Evolutionary conservation across 352 stramenopile genomes (phyloP), one percentile per base, ranked within the genome.

Genomic region (Phytophthora chlamydospora): DNA sequence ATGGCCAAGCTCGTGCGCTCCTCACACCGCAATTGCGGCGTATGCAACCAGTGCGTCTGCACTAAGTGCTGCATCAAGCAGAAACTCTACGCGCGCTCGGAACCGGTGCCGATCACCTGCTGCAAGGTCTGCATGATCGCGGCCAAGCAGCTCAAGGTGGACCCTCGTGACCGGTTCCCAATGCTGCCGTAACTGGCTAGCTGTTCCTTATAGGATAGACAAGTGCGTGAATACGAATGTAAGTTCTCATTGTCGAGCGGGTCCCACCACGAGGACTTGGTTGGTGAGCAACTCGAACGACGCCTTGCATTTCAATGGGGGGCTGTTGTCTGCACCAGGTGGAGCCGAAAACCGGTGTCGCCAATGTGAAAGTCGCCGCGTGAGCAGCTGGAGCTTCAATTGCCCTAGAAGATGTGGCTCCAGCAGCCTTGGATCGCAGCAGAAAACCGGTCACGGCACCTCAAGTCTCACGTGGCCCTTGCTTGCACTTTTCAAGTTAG

Each of bases 41-140:
- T 89, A 62, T 89, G 80, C 52, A 49, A 50, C 11, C 45, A 63
- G 11, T 39, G 43, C 10, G 67, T 79, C 14, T 89, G 80, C 62
- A 70, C 64, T 33, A 83, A 83, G 52, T 89, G 80, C 64, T 71
- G 72, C 33, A 38, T 86, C 34, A 86, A 84, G 46, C 74, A 75
- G 45, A 71, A 60, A 2, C 53, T 89, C 33, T 71, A 82, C 14
- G 71, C 75, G 2, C 58, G 61, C 3, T 71, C 75, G 38, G 58
- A 72, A 56, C 66, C 82, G 14, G 65, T 83, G 5, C 45, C 63
- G 17, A 58, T 86, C 12, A 24, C 67, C 14, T 87, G 77, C 53
- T 89, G 80, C 62, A 89, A 79, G 53, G 39, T 58, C 1, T 89
- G 80, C 36, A 45, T 87, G 6, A 35, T 86, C 14, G 64, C 63